These are phyloP conservation scores for Smittium culicis DNA, from an alignment of 371 early-diverging fungal species.

Conservation along the genomic window DNA sequence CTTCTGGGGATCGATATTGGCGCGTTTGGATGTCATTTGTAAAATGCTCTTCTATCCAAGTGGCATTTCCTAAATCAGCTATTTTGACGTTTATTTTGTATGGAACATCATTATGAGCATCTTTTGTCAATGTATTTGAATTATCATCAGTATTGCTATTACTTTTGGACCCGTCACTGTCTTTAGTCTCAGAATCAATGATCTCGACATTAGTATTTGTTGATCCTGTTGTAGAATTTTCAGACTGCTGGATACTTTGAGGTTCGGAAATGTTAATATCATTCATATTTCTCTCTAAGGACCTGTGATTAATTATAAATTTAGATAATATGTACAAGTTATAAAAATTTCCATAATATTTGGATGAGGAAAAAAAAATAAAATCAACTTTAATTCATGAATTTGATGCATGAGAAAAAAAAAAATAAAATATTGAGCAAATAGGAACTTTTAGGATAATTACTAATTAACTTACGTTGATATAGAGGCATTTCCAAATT, in stretches of 20 bases:
- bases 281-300: slow-evolving; percentile 12
- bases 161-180: too few relatives aligned
- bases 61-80: slow-evolving; percentile 96
- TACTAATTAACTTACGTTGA: background rate
- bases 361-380: background rate
- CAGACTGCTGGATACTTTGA: too few relatives aligned
- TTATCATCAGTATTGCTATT: slow-evolving; percentile 1
- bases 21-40: slow-evolving; percentile 95
- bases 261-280: slow-evolving; percentile 9
- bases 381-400: too few relatives aligned
- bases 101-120: too few relatives aligned
- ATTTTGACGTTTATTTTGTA: slow-evolving; percentile 62
- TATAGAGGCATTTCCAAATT: background rate
- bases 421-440: too few relatives aligned
- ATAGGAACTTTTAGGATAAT: too few relatives aligned
- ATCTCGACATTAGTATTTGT: too few relatives aligned
- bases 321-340: background rate
- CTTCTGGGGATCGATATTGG: slow-evolving; percentile 96
- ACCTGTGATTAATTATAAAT: background rate
- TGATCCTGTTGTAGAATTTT: too few relatives aligned
- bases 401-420: too few relatives aligned
- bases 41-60: slow-evolving; percentile 88
- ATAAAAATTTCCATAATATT: background rate
- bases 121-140: background rate
- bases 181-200: too few relatives aligned